phyloP scores from a whole-genome alignment of 192 early-diverging fungal genomes.

The Entomortierella lignicola region DNA sequence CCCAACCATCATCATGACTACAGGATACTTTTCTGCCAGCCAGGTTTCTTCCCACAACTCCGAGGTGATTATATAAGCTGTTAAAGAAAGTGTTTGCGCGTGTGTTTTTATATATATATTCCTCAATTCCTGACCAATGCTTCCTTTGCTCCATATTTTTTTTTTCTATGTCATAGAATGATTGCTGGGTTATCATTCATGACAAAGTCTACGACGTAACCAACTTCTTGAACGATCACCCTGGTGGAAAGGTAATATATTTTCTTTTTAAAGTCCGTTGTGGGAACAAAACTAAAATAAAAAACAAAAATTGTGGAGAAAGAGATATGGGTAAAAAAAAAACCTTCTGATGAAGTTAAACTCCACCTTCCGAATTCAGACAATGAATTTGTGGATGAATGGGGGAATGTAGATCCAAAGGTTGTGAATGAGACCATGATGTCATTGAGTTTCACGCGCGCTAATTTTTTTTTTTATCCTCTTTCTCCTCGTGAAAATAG shows the following conservation, averaged over 20 bases:
- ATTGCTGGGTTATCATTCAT: slow-evolving; percentile 71
- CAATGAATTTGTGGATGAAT: too few species aligned
- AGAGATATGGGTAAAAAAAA: background rate
- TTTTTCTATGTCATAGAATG: slow-evolving; percentile 24
- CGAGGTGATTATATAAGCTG: too few species aligned
- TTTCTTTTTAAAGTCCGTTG: background rate
- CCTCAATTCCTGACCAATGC: too few species aligned
- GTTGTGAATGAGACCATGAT: too few species aligned
- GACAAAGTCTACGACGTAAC: slow-evolving; percentile 73
- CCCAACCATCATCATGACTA: slow-evolving; percentile 22
- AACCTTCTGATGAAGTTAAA: background rate
- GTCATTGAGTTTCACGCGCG: too few species aligned
- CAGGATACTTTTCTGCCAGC: slow-evolving; percentile 32
- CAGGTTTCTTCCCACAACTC: slow-evolving; percentile 44
- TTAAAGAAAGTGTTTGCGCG: too few species aligned
- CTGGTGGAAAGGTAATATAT: slow-evolving; percentile 59
- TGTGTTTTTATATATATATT: too few species aligned
- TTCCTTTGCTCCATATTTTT: too few species aligned
- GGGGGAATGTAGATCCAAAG: too few species aligned
- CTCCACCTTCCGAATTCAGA: too few species aligned
- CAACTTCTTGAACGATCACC: slow-evolving; percentile 67
- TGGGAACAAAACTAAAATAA: background rate
- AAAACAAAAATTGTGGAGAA: slow-evolving; percentile 10
- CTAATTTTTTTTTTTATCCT: background rate
- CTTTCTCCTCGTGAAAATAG: slow-evolving; percentile 22